Evolutionary conservation across 108 stramenopile genomes (phyloP).

Genomic region (Conticribra guillardii): DNA sequence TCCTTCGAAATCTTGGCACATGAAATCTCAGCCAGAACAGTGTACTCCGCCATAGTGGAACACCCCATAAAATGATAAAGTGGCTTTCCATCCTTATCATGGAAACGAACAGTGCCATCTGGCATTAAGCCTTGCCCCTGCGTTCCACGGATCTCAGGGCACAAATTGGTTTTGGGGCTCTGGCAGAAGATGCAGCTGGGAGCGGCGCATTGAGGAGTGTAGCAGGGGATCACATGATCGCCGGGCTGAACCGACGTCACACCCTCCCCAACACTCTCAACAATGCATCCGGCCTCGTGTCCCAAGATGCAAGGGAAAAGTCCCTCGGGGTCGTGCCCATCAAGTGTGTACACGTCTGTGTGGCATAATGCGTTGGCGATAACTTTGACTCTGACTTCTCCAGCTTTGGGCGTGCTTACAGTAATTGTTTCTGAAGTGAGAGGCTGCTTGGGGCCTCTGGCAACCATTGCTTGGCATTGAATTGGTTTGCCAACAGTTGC

Average conservation of each 20-base stretch:
- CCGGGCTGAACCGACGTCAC: conserved; percentile 81
- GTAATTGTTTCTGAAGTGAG: conserved; percentile 82
- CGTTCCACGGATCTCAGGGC: conserved; percentile 85
- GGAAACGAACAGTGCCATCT: conserved; percentile 83
- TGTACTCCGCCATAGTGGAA: conserved; percentile 94
- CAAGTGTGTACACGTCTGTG: conserved; percentile 91
- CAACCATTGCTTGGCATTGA: conserved; percentile 88
- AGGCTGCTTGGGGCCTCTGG: conserved; percentile 76
- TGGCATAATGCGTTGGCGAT: conserved; percentile 92
- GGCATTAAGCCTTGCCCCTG: conserved; percentile 91
- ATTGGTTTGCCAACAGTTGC: conserved; percentile 78
- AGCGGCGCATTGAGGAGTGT: conserved; percentile 78
- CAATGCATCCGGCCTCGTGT: conserved; percentile 79
- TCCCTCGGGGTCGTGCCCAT: conserved; percentile 92
- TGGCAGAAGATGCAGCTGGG: conserved; percentile 88
- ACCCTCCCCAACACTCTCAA: conserved; percentile 87
- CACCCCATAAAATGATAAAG: conserved; percentile 98
- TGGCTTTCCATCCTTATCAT: conserved; percentile 80
- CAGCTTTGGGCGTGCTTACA: conserved; percentile 89
- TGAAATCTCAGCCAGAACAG: conserved; percentile 92
- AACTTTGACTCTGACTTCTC: conserved; percentile 76
- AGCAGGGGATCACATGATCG: conserved; percentile 92
- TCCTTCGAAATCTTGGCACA: conserved; percentile 88
- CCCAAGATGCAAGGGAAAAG: conserved; percentile 91
- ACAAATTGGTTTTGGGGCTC: conserved; percentile 90